phyloP scores from a whole-genome alignment of 768 basidiomycete species.

The Kwoniella mangroviensis region DNA sequence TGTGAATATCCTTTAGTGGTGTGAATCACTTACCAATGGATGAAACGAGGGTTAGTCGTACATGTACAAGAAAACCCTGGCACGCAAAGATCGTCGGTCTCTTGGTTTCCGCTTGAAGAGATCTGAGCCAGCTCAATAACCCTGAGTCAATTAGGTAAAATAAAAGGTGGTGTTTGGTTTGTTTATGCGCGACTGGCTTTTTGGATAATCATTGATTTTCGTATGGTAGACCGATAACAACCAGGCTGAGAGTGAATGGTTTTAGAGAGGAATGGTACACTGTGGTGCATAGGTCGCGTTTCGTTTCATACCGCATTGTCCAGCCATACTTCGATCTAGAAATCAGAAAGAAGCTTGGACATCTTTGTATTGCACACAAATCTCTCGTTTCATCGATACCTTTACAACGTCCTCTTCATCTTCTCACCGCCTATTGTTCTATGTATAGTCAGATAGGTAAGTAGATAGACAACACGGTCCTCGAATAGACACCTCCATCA shows the following conservation, averaged over 20 bases:
- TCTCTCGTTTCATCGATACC: not conserved
- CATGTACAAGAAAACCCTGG: not conserved
- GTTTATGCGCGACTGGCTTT: constrained; percentile 14
- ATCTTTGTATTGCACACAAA: not conserved
- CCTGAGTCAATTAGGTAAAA: not conserved
- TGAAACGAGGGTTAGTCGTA: constrained; percentile 2
- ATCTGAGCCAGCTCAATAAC: too few relatives aligned
- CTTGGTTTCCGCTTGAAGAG: not conserved
- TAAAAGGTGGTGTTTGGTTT: not conserved
- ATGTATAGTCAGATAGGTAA: not conserved
- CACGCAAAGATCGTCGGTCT: constrained; percentile 16
- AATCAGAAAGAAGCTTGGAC: not conserved
- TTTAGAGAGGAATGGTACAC: not conserved
- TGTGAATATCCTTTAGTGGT: not conserved
- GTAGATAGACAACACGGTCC: not conserved
- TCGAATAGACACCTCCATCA: not conserved
- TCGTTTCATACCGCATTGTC: constrained; percentile 13
- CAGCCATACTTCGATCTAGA: not conserved
- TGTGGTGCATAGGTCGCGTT: constrained; percentile 9
- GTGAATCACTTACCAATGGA: constrained; percentile 4
- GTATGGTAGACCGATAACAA: not conserved
- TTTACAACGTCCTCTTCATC: not conserved
- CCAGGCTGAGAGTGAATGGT: not conserved
- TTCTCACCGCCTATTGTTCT: not conserved
- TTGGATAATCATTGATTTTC: not conserved